Base-by-base conservation (phyloP, 306 rosid genomes). In the Quercus ilex region DNA sequence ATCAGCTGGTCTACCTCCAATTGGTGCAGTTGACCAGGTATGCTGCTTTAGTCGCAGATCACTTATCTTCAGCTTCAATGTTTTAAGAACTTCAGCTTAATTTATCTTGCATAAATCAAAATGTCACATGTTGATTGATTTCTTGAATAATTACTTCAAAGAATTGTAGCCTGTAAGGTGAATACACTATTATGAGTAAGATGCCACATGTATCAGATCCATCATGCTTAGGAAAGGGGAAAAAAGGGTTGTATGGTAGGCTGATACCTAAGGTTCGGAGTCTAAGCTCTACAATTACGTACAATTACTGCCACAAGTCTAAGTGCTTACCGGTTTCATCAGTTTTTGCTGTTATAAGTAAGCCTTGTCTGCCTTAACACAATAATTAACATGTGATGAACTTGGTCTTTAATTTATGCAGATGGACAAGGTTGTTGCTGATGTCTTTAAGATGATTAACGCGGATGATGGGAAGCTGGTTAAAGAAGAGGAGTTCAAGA, bases 401-500 rank as follows among this genome's bases (percentile, higher is more conserved):
- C 81, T 49, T 73, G 43, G 52, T 83, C 21, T 68, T 25, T 4
- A 75, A 79, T 55, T 17, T 84, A 76, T 58, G 52, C 92, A 96
- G 99, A 91, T 96, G 90, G 98, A 91, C 87, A 87, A 84, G 87
- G 78, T 85, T 78, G 41, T 93, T 15, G 73, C 62, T 5, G 96
- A 89, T 43, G 90, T 56, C 41, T 84, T 86, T 79, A 87, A 86
- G 81, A 74, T 86, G 93, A 60, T 85, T 25, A 89, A 77, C 0
- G 92, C 85, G 15, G 94, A 93, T 6, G 94, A 91, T 5, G 88
- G 84, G 20, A 89, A 86, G 82, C 17, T 75, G 69, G 88, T 89
- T 55, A 90, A 83, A 75, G 98, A 96, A 76, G 99, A 93, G 0
- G 98, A 96, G 73, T 96, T 93, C 92, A 93, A 91, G 92, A 96